Base-by-base conservation (phyloP, 1,284 basidiomycete genomes). In the Marasmius oreades region DNA sequence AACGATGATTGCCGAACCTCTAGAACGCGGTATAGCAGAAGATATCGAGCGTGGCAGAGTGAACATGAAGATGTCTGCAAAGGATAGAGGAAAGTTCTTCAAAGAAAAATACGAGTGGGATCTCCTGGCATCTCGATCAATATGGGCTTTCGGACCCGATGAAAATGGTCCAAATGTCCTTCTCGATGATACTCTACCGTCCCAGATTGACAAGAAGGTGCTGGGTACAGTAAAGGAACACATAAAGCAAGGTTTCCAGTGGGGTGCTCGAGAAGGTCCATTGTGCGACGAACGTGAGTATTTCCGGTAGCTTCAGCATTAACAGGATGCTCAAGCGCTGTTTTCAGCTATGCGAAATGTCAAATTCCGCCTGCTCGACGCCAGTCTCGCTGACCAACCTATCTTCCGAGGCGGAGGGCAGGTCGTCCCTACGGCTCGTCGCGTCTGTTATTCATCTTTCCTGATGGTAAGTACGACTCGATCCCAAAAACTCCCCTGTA, bases 141-240 rank as follows among this genome's bases (percentile, higher is more conserved):
- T 99, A 74, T 99, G 97, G 97, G 94, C 95, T n/a, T 99, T 99
- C 73, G 97, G 97, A 22, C 96, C 97, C 5, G 95, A 98, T 62
- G 94, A 96, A 52, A 90, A 88, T 63, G 94, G 95, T 0, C 86
- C 97, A 2, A 99, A 99, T 71, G 84, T 97, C 56, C 74, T 99
- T 50, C 77, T 99, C 63, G 96, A 99, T 70, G 97, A 99, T 69
- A 98, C 97, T 1, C 74, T 99, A 47, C 96, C 97, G 3, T 93
- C 90, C 16, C 59, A 91, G 88, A 82, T 95, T 48, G 96, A 99
- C 76, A 98, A 98, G 74, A 97, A 95, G 72, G 67, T 94, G 58
- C 75, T 99, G 55, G 86, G 84, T 36, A 87, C 88, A 14, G 92
- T 98, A 53, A 95, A 90, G 72, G 96, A 99, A 65, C 90, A 93